phyloP scores from a whole-genome alignment of 2,329 filamentous ascomycete species.

The Aspergillus flavus region DNA sequence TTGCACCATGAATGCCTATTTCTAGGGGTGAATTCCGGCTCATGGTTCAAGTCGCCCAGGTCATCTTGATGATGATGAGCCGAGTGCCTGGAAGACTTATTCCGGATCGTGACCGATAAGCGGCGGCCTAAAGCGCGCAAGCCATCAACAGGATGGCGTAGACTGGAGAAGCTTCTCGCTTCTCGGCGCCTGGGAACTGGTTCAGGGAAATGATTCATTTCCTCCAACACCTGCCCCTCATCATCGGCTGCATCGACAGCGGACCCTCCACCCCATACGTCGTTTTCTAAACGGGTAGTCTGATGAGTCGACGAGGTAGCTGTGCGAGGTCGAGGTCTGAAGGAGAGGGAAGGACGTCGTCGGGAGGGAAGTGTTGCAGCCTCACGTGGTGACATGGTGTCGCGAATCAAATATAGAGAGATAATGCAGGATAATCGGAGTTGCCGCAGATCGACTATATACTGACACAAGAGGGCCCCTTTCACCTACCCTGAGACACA shows the following conservation, averaged over 20 bases:
- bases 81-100: conserved; percentile 38
- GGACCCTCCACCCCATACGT: conserved; percentile 28
- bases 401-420: conserved; percentile 12
- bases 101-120: conserved; percentile 43
- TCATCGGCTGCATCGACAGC: conserved; percentile 27
- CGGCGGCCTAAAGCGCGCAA: conserved; percentile 45
- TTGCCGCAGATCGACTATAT: conserved; percentile 14
- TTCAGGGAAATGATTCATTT: conserved; percentile 35
- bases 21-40: conserved; percentile 20
- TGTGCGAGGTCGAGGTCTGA: conserved; percentile 41
- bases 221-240: conserved; percentile 33
- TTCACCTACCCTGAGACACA: conserved; percentile 10
- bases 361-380: conserved; percentile 29
- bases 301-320: conserved; percentile 29
- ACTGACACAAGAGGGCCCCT: conserved; percentile 10
- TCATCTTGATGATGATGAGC: conserved; percentile 22
- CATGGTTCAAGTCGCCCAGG: conserved; percentile 19
- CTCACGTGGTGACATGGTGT: conserved; percentile 38
- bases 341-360: conserved; percentile 43
- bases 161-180: conserved; percentile 46
- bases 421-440: conserved; percentile 10
- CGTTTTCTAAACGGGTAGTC: conserved; percentile 24
- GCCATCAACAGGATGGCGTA: conserved; percentile 46
- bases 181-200: conserved; percentile 35
- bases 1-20: conserved; percentile 32